These are phyloP conservation scores for Alternaria alternata DNA, from an alignment of 2,329 filamentous ascomycete species.

Conservation along the genomic window DNA sequence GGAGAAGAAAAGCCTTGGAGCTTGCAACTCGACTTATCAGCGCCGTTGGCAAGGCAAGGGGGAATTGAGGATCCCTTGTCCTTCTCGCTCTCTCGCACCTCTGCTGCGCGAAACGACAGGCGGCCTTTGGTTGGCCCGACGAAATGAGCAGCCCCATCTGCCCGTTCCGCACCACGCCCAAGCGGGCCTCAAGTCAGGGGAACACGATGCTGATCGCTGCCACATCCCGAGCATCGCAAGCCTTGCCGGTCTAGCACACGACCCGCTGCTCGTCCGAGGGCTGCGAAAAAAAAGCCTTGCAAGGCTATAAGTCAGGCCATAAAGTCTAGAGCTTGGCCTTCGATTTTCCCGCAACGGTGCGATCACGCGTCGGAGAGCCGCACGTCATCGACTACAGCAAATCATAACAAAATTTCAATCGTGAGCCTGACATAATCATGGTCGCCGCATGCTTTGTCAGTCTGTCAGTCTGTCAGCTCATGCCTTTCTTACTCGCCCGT, in stretches of 20 bases:
- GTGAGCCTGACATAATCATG: constrained; percentile 7
- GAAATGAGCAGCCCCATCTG: constrained; percentile 35
- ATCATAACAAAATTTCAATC: background rate
- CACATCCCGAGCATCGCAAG: constrained; percentile 12
- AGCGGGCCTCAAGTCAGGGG: constrained; percentile 24
- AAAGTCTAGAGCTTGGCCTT: background rate
- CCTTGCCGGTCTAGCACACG: constrained; percentile 13
- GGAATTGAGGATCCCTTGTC: background rate
- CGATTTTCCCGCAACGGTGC: constrained; percentile 14
- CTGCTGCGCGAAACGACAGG: constrained; percentile 13
- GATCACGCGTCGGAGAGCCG: constrained; percentile 1
- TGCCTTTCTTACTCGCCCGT: background rate
- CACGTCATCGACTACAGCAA: constrained; percentile 15
- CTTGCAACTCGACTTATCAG: constrained; percentile 13
- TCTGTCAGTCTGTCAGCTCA: background rate
- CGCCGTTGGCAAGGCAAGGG: constrained; percentile 13
- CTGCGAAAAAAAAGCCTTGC: background rate
- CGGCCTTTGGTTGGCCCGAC: constrained; percentile 25
- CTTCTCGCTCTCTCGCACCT: constrained; percentile 1
- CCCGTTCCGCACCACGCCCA: constrained; percentile 22
- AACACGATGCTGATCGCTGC: constrained; percentile 16
- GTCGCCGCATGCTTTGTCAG: background rate
- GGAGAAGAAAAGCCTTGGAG: constrained; percentile 9
- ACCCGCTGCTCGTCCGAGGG: constrained; percentile 18
- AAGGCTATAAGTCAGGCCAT: background rate